A percentile compares a stretch with the other conserved stretches of the same genome.
Evolutionary conservation across 495 filamentous ascomycete genomes (phyloP).

Genomic region (Xylaria grammica): DNA sequence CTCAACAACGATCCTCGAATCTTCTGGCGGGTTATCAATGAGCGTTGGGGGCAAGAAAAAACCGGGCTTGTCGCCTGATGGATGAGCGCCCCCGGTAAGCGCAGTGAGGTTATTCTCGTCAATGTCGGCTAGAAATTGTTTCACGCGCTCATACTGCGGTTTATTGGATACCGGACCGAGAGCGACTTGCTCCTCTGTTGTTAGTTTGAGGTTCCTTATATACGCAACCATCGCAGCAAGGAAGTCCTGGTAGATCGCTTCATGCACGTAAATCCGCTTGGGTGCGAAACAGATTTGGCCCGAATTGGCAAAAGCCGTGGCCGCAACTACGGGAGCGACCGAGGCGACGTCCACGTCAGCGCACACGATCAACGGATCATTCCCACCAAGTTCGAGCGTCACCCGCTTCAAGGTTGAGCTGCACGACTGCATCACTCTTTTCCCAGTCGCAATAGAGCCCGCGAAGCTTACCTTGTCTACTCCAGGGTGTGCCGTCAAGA

Average conservation of each 20-base stretch:
- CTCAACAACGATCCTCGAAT: slow-evolving; percentile 54
- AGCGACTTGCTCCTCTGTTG: slow-evolving; percentile 15
- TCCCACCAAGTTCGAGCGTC: slow-evolving; percentile 64
- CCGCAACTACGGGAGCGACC: slow-evolving; percentile 54
- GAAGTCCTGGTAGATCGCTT: slow-evolving; percentile 61
- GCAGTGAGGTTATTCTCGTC: slow-evolving; percentile 47
- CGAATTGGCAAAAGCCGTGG: slow-evolving; percentile 55
- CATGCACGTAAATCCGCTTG: slow-evolving; percentile 66
- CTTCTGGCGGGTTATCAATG: slow-evolving; percentile 63
- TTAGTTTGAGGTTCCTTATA: slow-evolving; percentile 46
- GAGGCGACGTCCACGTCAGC: slow-evolving; percentile 63
- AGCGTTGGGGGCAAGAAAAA: slow-evolving; percentile 63
- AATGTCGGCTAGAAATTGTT: slow-evolving; percentile 49
- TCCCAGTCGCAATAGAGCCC: slow-evolving; percentile 60
- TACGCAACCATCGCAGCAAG: slow-evolving; percentile 50
- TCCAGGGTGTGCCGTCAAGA: slow-evolving; percentile 54
- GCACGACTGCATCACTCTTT: slow-evolving; percentile 57
- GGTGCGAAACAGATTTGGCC: slow-evolving; percentile 62
- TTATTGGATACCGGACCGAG: slow-evolving; percentile 60
- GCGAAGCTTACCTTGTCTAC: slow-evolving; percentile 67
- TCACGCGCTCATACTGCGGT: slow-evolving; percentile 52
- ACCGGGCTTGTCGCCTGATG: slow-evolving; percentile 38
- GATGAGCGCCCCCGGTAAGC: slow-evolving; percentile 46
- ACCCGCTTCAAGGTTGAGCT: slow-evolving; percentile 61
- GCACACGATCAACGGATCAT: slow-evolving; percentile 63